Evolutionary conservation across 2,329 filamentous ascomycete genomes (phyloP).

Genomic region (Aureobasidium sp.): DNA sequence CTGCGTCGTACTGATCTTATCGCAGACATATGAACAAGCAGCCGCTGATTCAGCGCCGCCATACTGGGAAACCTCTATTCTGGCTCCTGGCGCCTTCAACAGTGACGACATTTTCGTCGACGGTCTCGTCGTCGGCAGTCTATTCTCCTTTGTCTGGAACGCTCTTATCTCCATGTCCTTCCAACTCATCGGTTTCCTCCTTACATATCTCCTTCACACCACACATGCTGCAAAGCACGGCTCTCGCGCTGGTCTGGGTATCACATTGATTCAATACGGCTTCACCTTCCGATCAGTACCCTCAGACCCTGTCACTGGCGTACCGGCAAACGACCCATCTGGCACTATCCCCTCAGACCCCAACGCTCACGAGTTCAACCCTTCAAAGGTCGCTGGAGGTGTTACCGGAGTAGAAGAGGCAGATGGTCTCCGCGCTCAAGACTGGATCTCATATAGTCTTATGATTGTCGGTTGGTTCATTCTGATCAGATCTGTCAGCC

Average conservation of each 20-base stretch:
- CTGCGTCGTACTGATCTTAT: slow-evolving; percentile 16
- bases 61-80: slow-evolving; percentile 98
- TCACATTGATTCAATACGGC: slow-evolving; percentile 92
- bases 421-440: slow-evolving; percentile 59
- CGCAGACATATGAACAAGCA: slow-evolving; percentile 92
- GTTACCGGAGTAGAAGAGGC: slow-evolving; percentile 23
- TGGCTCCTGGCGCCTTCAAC: slow-evolving; percentile 82
- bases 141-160: slow-evolving; percentile 87
- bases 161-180: slow-evolving; percentile 97
- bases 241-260: slow-evolving; percentile 84
- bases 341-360: slow-evolving; percentile 64
- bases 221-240: slow-evolving; percentile 98
- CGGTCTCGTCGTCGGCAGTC: slow-evolving; percentile 80
- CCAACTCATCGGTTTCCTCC: slow-evolving; percentile 90
- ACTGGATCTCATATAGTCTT: slow-evolving; percentile 84
- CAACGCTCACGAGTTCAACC: slow-evolving; percentile 83
- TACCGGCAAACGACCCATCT: slow-evolving; percentile 33
- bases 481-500: slow-evolving; percentile 83
- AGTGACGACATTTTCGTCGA: slow-evolving; percentile 95
- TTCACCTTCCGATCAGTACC: slow-evolving; percentile 66
- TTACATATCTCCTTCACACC: slow-evolving; percentile 95
- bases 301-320: slow-evolving; percentile 19
- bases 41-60: slow-evolving; percentile 92
- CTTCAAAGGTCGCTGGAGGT: slow-evolving; percentile 52
- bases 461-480: slow-evolving; percentile 99